Evolutionary conservation across 352 stramenopile species (phyloP).

Genomic region (Phytophthora uliginosa): DNA sequence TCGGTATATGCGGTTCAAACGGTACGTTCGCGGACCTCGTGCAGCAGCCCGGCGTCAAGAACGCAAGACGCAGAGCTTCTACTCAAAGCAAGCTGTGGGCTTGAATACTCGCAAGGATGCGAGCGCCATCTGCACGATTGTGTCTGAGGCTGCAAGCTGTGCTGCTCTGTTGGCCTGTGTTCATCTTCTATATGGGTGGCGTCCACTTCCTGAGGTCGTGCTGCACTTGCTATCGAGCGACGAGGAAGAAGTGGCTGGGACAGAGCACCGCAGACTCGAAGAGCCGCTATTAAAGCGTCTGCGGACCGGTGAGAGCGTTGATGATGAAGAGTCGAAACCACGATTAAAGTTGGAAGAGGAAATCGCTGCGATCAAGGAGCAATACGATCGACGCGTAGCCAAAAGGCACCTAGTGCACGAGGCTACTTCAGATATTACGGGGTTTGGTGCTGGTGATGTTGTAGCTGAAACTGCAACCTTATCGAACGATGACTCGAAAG

Average conservation of each 20-base stretch:
- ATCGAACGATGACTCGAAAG: slow-evolving; percentile 6
- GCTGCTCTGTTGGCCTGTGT: slow-evolving; percentile 84
- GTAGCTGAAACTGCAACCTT: background rate
- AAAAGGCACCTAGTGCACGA: slow-evolving; percentile 68
- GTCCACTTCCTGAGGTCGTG: slow-evolving; percentile 71
- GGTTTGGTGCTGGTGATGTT: slow-evolving; percentile 29
- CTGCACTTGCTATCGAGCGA: slow-evolving; percentile 67
- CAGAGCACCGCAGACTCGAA: slow-evolving; percentile 34
- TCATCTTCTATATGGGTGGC: slow-evolving; percentile 82
- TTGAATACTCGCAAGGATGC: slow-evolving; percentile 69
- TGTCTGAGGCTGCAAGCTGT: slow-evolving; percentile 81
- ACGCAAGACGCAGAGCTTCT: slow-evolving; percentile 83
- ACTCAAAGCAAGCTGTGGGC: slow-evolving; percentile 68
- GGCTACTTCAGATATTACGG: slow-evolving; percentile 30
- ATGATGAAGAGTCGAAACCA: slow-evolving; percentile 26
- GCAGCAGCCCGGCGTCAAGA: slow-evolving; percentile 60
- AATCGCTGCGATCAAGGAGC: slow-evolving; percentile 78
- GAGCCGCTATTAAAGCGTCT: slow-evolving; percentile 55
- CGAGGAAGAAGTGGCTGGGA: slow-evolving; percentile 24
- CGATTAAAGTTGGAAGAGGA: slow-evolving; percentile 72
- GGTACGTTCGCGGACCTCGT: slow-evolving; percentile 79
- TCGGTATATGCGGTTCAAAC: slow-evolving; percentile 88
- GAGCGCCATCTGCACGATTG: slow-evolving; percentile 76
- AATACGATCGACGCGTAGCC: slow-evolving; percentile 74
- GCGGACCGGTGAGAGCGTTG: slow-evolving; percentile 41